Evolutionary conservation across 1,284 basidiomycete species (phyloP).

Genomic region (Ustilago bromivora): DNA sequence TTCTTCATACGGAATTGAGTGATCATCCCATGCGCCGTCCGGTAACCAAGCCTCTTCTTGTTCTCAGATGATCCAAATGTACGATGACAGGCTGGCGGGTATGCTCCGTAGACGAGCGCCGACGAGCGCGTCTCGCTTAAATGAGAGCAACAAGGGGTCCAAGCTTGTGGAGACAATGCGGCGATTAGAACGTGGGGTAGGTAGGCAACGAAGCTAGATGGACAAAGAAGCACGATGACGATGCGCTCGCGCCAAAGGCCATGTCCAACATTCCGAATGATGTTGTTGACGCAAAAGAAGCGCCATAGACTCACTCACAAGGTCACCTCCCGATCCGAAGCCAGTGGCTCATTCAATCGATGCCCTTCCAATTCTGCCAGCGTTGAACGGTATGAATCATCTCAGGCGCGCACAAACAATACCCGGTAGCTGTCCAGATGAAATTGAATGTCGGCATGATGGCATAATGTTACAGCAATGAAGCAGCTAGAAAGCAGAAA

Average conservation of each 20-base stretch:
- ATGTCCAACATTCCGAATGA: not conserved
- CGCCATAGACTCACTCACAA: no score
- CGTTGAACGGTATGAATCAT: no score
- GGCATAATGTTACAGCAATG: slow-evolving; percentile 20
- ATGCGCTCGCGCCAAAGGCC: not conserved
- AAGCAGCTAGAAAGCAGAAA: not conserved
- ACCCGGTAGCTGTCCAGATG: not conserved
- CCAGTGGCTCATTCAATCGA: not conserved
- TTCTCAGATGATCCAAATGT: not conserved
- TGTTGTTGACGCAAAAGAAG: no score
- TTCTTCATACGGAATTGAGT: slow-evolving; percentile 1
- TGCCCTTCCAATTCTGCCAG: no score
- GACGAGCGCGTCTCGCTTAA: not conserved
- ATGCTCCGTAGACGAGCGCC: not conserved
- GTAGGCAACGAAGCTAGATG: not conserved
- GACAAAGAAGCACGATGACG: not conserved
- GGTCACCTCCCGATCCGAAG: no score
- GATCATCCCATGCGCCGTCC: slow-evolving; percentile 2
- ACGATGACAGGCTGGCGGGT: not conserved
- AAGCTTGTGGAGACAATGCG: slow-evolving; percentile 7
- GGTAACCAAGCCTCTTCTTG: not conserved
- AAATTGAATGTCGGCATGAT: not conserved
- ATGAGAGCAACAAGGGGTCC: not conserved
- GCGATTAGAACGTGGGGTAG: not conserved
- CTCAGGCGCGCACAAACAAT: not conserved